Evolutionary conservation across 306 rosid genomes (phyloP).

Genomic region (Carpinus viminea): DNA sequence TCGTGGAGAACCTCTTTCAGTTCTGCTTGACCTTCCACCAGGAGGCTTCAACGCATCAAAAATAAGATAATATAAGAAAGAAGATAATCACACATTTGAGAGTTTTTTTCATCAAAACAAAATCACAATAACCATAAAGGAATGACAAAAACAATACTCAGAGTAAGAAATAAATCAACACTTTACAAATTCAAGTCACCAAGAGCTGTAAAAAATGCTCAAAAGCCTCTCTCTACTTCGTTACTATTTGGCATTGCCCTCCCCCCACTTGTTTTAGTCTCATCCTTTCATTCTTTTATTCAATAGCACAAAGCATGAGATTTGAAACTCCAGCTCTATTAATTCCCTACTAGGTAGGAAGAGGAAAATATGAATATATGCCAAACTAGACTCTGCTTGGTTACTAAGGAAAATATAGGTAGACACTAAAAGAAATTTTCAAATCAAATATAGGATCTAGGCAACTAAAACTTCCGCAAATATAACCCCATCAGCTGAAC

Average conservation of each 20-base stretch:
- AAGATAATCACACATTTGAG: background rate
- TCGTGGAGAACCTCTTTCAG: slow-evolving; percentile 10
- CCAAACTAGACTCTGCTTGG: background rate
- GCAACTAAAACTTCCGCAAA: background rate
- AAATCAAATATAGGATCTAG: background rate
- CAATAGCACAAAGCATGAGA: background rate
- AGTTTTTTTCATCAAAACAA: slow-evolving; percentile 5
- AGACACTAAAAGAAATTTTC: background rate
- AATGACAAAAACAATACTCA: background rate
- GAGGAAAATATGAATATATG: background rate
- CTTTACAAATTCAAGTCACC: background rate
- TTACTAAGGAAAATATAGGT: background rate
- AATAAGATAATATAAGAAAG: background rate
- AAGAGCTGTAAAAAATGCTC: too few species aligned
- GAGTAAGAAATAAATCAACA: background rate
- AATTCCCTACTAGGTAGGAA: background rate
- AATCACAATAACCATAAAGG: background rate
- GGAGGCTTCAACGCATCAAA: slow-evolving; percentile 32
- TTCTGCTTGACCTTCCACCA: background rate
- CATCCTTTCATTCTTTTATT: too few species aligned
- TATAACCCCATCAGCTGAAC: background rate
- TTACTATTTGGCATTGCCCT: background rate
- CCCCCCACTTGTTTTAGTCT: background rate
- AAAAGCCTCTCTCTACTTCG: too few species aligned
- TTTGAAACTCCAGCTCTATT: background rate